Evolutionary conservation across 2,329 filamentous ascomycete species (phyloP), one percentile per base, ranked within the genome.

Genomic region (Fusarium virguliforme): DNA sequence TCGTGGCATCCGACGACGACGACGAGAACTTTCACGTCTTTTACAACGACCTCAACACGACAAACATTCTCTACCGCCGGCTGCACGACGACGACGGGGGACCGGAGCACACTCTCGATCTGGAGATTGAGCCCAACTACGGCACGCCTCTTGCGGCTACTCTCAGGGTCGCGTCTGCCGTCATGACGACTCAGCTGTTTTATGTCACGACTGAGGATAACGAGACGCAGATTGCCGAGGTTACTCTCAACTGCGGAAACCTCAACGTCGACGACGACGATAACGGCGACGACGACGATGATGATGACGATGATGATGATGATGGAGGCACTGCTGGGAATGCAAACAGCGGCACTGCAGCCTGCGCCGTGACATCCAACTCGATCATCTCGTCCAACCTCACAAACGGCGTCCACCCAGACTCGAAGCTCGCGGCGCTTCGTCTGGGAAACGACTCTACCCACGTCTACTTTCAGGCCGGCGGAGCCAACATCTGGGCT

Each of bases 21-120:
- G 40, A 65, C 10, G 58, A 68, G 28, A 69, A 72, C 37, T 38
- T 70, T 2, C 65, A 72, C 4, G 41, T 75, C 18, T 74, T 75
- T 61, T 74, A 72, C 63, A 74, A 73, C 46, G 70, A 71, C 46
- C 67, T 74, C 50, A 53, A 65, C 35, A 62, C 70, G 12, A 64
- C 62, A 6, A 51, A 48, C 30, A 70, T 74, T 28, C 57, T 61
- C 37, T 74, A 73, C 37, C 64, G 64, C 9, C 59, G 63, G 28
- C 38, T 74, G 28, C 38, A 62, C 26, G 51, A 65, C 22, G 65
- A 66, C 28, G 18, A 53, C 8, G 61, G 65, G 43, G 60, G 58
- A 13, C 24, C 46, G 13, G 62, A 69, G 18, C 53, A 65, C 43
- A 67, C 65, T 9, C 38, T 74, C 10, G 51, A 60, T n/a, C 55